Evolutionary conservation across 2,329 filamentous ascomycete species (phyloP), one percentile per base, ranked within the genome.

Genomic region (Scopulariopsis brevicaulis): DNA sequence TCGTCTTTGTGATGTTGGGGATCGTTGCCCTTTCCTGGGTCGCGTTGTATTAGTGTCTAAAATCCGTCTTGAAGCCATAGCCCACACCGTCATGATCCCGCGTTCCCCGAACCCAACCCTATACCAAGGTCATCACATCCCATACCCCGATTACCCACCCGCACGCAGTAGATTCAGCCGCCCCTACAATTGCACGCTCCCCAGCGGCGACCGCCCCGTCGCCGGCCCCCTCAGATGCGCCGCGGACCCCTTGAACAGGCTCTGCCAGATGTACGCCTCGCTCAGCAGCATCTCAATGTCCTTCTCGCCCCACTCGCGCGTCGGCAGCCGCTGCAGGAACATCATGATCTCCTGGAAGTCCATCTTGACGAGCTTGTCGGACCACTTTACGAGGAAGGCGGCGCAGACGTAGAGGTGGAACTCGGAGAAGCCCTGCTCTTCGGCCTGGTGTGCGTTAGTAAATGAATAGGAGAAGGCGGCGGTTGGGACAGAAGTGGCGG

Each of bases 341-440:
- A 99, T 99, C 92, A 99, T 96, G 60, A 96, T 87, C 71, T 96
- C 93, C 75, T 97, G 81, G 64, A 97, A 97, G 70, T 99, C 94
- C 93, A 97, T 97, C 71, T 91, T 94, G 61, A 93, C 81, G 53
- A 99, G 80, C 69, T 95, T 90, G 64, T 94, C 87, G 7, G 93
- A 96, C 95, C 95, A 99, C 71, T 99, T 99, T 57, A 97, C 94
- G 28, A 99, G 78, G 69, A 99, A 97, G 5, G 94, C 94, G 25
- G 94, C 94, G 71, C 95, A 99, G 46, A 99, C 94, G 69, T 99
- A 99, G 60, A 99, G 83, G 69, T 99, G 94, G 70, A 99, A 99
- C 67, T 95, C 90, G 3, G 93, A 96, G 73, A 99, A 99, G 54
- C 94, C 95, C 74, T 96, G 91, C 67, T 97, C 94, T 78, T 99